Base-by-base conservation (phyloP, 129 eudicot species). In the Solidago caesia region DNA sequence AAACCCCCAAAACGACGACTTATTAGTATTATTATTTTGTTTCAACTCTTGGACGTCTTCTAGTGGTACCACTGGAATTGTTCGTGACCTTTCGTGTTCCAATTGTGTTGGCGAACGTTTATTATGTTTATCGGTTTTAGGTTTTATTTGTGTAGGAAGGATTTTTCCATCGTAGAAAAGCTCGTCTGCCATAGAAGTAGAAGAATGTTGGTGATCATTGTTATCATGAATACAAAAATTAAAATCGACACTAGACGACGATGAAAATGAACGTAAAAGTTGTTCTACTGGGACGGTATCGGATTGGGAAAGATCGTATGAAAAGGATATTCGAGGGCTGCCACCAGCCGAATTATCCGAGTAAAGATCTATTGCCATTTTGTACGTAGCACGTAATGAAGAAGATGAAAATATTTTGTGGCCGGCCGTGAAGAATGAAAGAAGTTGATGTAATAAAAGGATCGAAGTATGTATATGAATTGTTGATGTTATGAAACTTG, bases 281-380 rank as follows among this genome's bases (percentile, higher is more conserved):
- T 85, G 96, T 48, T 92, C 98, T 13, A 83, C 75, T 0, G 96
- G 96, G 4, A 86, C 85, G 4, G 73, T 68, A 67, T 92, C 96
- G 16, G 85, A 78, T 52, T 84, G 88, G 10, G 94, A 71, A 66
- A 89, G 84, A 75, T 92, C 98, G 10, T 89, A 88, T 0, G 98
- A 92, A 77, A 92, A 92, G 0, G 98, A 92, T 62, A 92, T 86
- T 3, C 98, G 78, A 10, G 98, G 98, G 56, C 98, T 92, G 16
- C 84, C 67, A 4, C 68, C 84, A 56, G 11, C 61, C 5, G 61
- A 56, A 56, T 16, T 72, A 43, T 89, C 51, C 48, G 89, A 78
- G 71, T 74, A 85, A 15, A 89, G 77, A 73, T 92, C 96, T 16
- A 89, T 64, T 12, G 90, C 90, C 98, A 92, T 89, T 74, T 68